phyloP scores from a whole-genome alignment of 345 rosid species.

The Melastoma malabathricum region DNA sequence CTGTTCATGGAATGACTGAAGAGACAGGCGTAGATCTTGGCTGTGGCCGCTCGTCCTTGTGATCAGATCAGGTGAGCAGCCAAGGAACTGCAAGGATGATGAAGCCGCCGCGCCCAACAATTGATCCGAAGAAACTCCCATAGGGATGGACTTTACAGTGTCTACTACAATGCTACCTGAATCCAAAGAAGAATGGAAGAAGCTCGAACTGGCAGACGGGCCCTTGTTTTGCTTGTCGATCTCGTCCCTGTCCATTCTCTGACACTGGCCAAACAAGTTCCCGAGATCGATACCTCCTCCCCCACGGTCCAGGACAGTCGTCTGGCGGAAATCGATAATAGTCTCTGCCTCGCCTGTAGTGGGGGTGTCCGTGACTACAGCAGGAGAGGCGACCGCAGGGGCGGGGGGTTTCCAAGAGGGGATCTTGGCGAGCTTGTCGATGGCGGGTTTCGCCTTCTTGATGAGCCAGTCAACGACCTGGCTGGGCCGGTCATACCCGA shows the following conservation, averaged over 20 bases:
- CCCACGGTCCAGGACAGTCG: neutral
- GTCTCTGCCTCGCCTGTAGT: neutral
- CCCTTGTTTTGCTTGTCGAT: constrained; percentile 9
- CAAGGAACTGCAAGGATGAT: constrained; percentile 34
- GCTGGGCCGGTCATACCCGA: constrained; percentile 88
- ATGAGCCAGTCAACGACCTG: constrained; percentile 94
- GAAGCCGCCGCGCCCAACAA: constrained; percentile 15
- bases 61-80: constrained; percentile 56
- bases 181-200: constrained; percentile 51
- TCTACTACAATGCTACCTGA: constrained; percentile 76
- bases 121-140: constrained; percentile 24
- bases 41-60: constrained; percentile 61
- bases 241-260: constrained; percentile 7
- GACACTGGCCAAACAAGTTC: constrained; percentile 9
- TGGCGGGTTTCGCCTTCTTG: constrained; percentile 67
- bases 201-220: constrained; percentile 20
- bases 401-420: constrained; percentile 63
- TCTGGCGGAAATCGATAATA: constrained; percentile 1
- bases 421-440: constrained; percentile 70
- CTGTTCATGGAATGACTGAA: constrained; percentile 59
- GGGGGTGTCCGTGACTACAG: constrained; percentile 8
- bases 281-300: neutral
- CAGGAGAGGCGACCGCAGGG: constrained; percentile 10
- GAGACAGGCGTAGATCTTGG: constrained; percentile 84
- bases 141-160: constrained; percentile 76